A percentile compares a stretch with the other conserved stretches of the same genome.
Evolutionary conservation across 331 rosid genomes (phyloP).

Genomic region (Pyracantha coccinea): DNA sequence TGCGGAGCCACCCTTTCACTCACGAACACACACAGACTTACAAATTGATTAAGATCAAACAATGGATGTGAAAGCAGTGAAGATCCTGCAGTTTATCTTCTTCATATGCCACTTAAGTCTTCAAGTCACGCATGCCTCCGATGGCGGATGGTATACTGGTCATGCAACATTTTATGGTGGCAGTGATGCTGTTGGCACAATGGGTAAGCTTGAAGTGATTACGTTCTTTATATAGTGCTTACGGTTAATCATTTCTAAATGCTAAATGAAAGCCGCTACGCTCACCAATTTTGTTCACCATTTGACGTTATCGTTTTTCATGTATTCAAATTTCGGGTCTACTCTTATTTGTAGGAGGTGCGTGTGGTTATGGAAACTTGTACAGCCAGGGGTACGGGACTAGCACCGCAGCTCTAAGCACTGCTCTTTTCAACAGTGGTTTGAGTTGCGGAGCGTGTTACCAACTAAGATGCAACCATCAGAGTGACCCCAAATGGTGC

Average conservation of each 20-base stretch:
- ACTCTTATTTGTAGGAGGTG: conserved; percentile 32
- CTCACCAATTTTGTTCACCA: background rate
- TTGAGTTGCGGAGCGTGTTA: conserved; percentile 41
- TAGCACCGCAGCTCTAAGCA: conserved; percentile 35
- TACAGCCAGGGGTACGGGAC: conserved; percentile 37
- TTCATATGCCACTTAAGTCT: background rate
- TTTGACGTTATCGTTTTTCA: background rate
- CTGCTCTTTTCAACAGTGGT: conserved; percentile 30
- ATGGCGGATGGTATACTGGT: conserved; percentile 20
- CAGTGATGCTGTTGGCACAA: conserved; percentile 31
- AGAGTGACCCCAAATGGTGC: conserved; percentile 33
- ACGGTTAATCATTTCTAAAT: background rate
- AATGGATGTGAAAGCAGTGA: conserved; percentile 9
- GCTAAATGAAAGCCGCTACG: background rate
- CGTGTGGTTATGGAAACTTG: conserved; percentile 48
- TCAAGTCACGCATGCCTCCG: background rate
- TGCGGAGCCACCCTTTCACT: background rate
- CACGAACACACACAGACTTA: background rate
- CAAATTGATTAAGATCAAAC: background rate
- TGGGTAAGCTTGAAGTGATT: conserved; percentile 20
- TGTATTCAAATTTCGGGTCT: background rate
- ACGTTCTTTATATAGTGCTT: no score
- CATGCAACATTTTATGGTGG: conserved; percentile 56
- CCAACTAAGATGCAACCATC: conserved; percentile 20
- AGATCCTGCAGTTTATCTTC: conserved; percentile 1